A percentile compares a stretch with the other conserved stretches of the same genome.
Conservation (phyloP, 2,329 filamentous ascomycete species). For the Colletotrichum sp. region DNA sequence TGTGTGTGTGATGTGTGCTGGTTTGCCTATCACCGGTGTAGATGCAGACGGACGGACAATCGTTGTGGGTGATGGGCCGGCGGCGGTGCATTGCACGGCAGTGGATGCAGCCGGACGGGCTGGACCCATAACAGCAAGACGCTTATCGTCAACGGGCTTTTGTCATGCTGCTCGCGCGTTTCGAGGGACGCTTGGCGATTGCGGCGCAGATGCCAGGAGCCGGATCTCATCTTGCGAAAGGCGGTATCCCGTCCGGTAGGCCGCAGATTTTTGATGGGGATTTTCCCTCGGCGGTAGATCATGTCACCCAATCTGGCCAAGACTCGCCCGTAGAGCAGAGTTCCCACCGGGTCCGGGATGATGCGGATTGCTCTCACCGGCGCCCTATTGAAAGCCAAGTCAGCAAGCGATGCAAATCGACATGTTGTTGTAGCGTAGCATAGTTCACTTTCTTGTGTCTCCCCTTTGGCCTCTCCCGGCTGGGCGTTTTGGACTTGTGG, state of each 20-base stretch:
- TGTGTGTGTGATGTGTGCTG: background rate
- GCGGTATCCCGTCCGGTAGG: background rate
- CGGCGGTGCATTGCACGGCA: slow-evolving; percentile 2
- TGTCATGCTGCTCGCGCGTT: background rate
- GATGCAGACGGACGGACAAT: background rate
- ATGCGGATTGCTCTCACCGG: background rate
- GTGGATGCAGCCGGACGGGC: background rate
- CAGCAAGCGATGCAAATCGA: slow-evolving; percentile 1
- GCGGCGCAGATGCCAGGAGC: background rate
- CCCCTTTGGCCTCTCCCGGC: background rate
- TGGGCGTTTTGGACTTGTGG: background rate
- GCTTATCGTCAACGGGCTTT: background rate
- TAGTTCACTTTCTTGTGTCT: background rate
- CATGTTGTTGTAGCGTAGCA: background rate
- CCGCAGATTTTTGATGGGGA: background rate
- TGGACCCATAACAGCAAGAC: background rate
- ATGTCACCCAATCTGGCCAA: slow-evolving; percentile 17
- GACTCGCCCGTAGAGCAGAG: background rate
- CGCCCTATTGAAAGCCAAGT: background rate
- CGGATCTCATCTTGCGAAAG: background rate
- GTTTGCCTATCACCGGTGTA: background rate
- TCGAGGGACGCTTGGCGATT: slow-evolving; percentile 18
- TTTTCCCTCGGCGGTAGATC: slow-evolving; percentile 10
- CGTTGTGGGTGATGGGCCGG: background rate
- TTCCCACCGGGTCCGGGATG: background rate